A percentile compares a stretch with the other conserved stretches of the same genome.
Evolutionary conservation across 2,329 filamentous ascomycete genomes (phyloP).

Genomic region (Fusarium odoratissimum): DNA sequence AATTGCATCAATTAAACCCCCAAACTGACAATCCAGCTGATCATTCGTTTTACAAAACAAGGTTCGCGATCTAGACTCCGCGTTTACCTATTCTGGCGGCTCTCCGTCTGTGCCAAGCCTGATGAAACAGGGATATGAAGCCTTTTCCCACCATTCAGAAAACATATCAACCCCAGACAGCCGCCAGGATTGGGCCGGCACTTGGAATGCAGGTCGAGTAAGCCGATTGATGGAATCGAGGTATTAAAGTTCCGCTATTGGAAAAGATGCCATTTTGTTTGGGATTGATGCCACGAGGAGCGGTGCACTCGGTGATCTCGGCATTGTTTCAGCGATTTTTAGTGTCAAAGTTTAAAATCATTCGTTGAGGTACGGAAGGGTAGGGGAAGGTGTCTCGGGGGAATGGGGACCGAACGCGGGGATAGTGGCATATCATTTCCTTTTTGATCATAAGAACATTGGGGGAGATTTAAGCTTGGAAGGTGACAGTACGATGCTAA

Average conservation of each 20-base stretch:
- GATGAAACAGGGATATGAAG: constrained; percentile 3
- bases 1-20: neutral
- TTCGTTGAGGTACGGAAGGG: neutral
- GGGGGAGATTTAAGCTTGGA: neutral
- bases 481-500: neutral
- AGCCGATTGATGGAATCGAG: constrained; percentile 31
- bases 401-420: constrained; percentile 9
- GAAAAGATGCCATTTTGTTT: neutral
- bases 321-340: neutral
- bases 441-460: rapidly evolving
- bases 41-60: constrained; percentile 20
- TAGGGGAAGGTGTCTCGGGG: neutral
- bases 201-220: neutral
- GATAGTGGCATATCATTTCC: constrained; percentile 13
- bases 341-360: neutral
- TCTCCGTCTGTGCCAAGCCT: constrained; percentile 4
- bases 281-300: neutral
- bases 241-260: neutral
- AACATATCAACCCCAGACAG: neutral
- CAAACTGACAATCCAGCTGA: neutral
- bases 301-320: neutral
- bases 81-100: constrained; percentile 14
- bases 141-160: constrained; percentile 32
- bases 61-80: constrained; percentile 20
- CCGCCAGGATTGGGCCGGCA: constrained; percentile 5